A percentile compares a stretch with the other conserved stretches of the same genome.
phyloP scores from a whole-genome alignment of 2,329 filamentous ascomycete genomes.

The Scopulariopsis brevicaulis region DNA sequence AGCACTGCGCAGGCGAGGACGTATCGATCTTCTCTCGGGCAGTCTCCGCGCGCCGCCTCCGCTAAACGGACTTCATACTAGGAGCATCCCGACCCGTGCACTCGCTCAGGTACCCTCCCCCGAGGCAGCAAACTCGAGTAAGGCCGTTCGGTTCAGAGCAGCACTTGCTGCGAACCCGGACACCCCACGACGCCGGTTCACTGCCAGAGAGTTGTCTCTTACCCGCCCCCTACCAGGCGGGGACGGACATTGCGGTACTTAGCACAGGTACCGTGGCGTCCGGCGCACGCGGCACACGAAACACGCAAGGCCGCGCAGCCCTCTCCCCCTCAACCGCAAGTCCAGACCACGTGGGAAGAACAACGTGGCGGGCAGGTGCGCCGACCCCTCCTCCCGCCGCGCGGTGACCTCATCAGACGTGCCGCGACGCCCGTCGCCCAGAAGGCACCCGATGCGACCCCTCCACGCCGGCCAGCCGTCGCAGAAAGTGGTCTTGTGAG shows the following conservation, averaged over 20 bases:
- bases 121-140: no score
- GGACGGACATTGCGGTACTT: background rate
- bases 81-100: no score
- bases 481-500: background rate
- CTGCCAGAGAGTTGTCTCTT: background rate
- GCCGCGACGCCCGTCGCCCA: no score
- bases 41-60: no score
- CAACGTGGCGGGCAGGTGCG: background rate
- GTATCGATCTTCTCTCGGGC: no score
- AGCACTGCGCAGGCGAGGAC: no score
- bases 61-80: no score
- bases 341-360: background rate
- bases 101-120: no score
- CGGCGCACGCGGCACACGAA: background rate
- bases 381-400: background rate
- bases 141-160: no score
- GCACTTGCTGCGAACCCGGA: no score
- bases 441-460: background rate
- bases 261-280: background rate
- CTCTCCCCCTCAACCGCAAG: background rate
- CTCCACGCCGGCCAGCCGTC: background rate
- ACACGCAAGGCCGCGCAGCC: background rate
- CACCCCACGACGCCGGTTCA: background rate
- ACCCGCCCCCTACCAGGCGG: no score
- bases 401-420: background rate